Evolutionary conservation across 2,329 filamentous ascomycete species (phyloP).

Genomic region (Aspergillus persii): DNA sequence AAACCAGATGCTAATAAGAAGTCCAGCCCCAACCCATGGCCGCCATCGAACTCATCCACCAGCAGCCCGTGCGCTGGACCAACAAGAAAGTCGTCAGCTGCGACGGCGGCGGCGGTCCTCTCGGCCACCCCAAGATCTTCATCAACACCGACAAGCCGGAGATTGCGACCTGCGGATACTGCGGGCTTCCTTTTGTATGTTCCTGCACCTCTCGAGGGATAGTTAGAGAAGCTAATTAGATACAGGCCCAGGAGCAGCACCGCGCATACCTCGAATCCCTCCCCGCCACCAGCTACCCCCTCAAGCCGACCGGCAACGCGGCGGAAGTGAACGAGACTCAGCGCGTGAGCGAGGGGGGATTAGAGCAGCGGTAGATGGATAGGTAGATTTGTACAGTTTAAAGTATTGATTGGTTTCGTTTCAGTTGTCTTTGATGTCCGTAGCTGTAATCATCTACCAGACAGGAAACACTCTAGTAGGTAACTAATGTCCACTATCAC

Average conservation of each 20-base stretch:
- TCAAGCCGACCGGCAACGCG: slow-evolving; percentile 60
- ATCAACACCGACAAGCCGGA: slow-evolving; percentile 98
- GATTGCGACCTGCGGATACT: slow-evolving; percentile 88
- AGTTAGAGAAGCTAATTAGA: not conserved
- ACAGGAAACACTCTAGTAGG: not conserved
- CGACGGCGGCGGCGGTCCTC: slow-evolving; percentile 85
- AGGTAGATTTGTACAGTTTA: slow-evolving; percentile 28
- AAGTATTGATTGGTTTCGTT: not conserved
- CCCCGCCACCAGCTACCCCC: slow-evolving; percentile 76
- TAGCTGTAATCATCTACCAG: too few species aligned
- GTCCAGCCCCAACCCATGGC: slow-evolving; percentile 78
- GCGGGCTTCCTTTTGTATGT: slow-evolving; percentile 87
- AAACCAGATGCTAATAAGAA: too few species aligned
- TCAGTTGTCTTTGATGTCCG: too few species aligned
- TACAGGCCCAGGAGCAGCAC: slow-evolving; percentile 85
- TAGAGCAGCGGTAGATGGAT: slow-evolving; percentile 57
- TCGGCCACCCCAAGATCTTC: slow-evolving; percentile 89
- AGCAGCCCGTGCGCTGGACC: slow-evolving; percentile 90
- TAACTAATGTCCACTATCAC: too few species aligned
- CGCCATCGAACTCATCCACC: slow-evolving; percentile 93
- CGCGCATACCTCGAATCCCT: slow-evolving; percentile 79
- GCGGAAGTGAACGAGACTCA: slow-evolving; percentile 59
- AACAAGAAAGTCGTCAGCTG: slow-evolving; percentile 79
- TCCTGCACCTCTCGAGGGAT: slow-evolving; percentile 14
- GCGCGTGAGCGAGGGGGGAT: slow-evolving; percentile 56